These are phyloP conservation scores for Nadsonia fulvescens DNA, from an alignment of 805 yeast genomes.

Conservation along the genomic window DNA sequence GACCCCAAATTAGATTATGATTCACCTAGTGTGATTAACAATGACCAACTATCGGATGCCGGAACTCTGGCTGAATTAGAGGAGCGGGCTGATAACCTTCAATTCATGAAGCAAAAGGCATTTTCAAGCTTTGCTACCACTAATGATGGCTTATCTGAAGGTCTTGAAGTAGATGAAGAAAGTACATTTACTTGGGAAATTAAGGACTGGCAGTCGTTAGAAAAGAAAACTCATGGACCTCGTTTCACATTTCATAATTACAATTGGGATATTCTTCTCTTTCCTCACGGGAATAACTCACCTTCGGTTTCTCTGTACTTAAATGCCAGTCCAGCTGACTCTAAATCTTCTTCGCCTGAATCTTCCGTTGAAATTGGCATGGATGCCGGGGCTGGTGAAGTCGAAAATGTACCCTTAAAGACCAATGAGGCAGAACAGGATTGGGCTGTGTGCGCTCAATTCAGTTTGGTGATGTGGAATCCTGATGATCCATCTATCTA, in stretches of 20 bases:
- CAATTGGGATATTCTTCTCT: constrained; percentile 38
- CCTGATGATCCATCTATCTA: constrained; percentile 51
- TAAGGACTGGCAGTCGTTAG: constrained; percentile 21
- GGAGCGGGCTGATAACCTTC: too few species aligned
- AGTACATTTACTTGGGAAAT: constrained; percentile 22
- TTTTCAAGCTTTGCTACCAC: too few species aligned
- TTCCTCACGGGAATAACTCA: constrained; percentile 57
- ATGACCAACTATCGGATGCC: too few species aligned
- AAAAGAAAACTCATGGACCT: constrained; percentile 18
- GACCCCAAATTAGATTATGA: too few species aligned
- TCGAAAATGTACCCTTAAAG: neutral
- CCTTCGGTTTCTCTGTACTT: constrained; percentile 54
- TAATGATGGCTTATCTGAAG: too few species aligned
- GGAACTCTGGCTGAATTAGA: too few species aligned
- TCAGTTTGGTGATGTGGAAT: constrained; percentile 69
- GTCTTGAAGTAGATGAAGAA: too few species aligned
- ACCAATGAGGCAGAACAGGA: constrained; percentile 15
- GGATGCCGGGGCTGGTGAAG: too few species aligned
- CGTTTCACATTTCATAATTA: constrained; percentile 15
- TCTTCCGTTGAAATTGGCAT: too few species aligned
- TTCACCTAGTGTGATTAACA: too few species aligned
- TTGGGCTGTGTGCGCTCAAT: constrained; percentile 88
- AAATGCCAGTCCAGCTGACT: constrained; percentile 38
- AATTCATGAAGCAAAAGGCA: too few species aligned
- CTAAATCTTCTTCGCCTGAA: too few species aligned